Conservation (phyloP, 2,329 filamentous ascomycete genomes). For the Dactylellina parvicollis region DNA sequence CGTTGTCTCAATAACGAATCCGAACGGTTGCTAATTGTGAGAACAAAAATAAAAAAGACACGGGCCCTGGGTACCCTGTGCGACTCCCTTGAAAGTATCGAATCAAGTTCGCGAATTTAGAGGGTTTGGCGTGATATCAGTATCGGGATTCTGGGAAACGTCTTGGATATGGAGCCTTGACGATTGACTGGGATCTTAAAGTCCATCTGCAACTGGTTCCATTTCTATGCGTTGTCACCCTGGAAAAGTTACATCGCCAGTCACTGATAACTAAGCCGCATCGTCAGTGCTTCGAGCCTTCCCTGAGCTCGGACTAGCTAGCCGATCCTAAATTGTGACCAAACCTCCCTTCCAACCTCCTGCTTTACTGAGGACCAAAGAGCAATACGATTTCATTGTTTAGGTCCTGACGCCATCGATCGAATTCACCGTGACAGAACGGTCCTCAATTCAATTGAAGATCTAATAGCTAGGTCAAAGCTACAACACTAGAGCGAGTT, state of each 20-base stretch:
- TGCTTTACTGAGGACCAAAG: too few species aligned
- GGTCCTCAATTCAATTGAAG: not conserved
- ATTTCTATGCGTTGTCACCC: constrained; percentile 51
- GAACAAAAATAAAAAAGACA: not conserved
- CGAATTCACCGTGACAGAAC: not conserved
- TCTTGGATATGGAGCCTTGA: constrained; percentile 37
- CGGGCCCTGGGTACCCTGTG: constrained; percentile 33
- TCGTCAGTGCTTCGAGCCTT: not conserved
- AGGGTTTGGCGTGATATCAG: constrained; percentile 38
- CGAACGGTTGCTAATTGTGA: not conserved
- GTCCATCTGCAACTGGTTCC: constrained; percentile 32
- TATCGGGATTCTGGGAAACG: constrained; percentile 29
- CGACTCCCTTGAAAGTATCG: constrained; percentile 32
- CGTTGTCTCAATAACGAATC: constrained; percentile 24
- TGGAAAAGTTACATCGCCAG: constrained; percentile 11
- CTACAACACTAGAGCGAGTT: not conserved
- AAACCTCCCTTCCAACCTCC: too few species aligned
- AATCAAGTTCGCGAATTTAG: constrained; percentile 24
- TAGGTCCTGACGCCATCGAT: not conserved
- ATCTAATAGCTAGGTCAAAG: not conserved
- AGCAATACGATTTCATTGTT: too few species aligned
- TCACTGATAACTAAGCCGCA: constrained; percentile 29
- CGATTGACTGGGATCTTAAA: constrained; percentile 24
- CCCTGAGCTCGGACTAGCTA: not conserved
- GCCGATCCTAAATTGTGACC: too few species aligned